Base-by-base conservation (phyloP, 2,329 filamentous ascomycete species). In the Scedosporium apiospermum region DNA sequence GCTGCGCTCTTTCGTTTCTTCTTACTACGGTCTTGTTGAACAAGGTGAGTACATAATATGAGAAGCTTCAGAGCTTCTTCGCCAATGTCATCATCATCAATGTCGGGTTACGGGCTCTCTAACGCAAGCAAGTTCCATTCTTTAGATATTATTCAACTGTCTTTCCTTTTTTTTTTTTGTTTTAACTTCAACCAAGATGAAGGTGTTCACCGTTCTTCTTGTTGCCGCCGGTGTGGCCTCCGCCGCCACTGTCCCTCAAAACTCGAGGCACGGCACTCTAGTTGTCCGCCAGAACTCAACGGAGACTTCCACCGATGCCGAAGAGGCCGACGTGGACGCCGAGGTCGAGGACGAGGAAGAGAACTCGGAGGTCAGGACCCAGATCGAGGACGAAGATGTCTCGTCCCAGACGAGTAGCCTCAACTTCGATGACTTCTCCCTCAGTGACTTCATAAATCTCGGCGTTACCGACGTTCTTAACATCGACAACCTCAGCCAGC, bases 201-300 rank as follows among this genome's bases (percentile, higher is more conserved):
- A 61, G 63, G 42, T 64, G 30, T 61, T 64, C 62, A 64, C 66
- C 38, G 38, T 68, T 55, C 55, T 68, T 58, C 60, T 68, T n/a
- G 41, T 67, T 57, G 64, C 66, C 55, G 64, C 65, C 62, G 65
- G 65, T 64, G 64, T 67, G 61, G 67, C 64, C 62, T 68, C 67
- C 60, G 67, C 64, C 42, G 61, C 66, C 53, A 68, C 61, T 60
- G 65, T 67, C 57, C 65, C 55, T 27, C 12, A 21, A 18, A 7
- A 55, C 12, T 63, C 58, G 63, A 63, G 57, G 23, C 42, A n/a
- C 23, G 21, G 7, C 27, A 30, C 21, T 16, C 41, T 59, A 7
- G 21, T 49, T 6, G 18, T 51, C 6, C 62, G 62, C 44, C 57
- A 63, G 57, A 44, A 63, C 41, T 46, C 57, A 6, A 49, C 21